Base-by-base conservation (phyloP, 2,329 filamentous ascomycete genomes). In the Paraphaeosphaeria sporulosa region DNA sequence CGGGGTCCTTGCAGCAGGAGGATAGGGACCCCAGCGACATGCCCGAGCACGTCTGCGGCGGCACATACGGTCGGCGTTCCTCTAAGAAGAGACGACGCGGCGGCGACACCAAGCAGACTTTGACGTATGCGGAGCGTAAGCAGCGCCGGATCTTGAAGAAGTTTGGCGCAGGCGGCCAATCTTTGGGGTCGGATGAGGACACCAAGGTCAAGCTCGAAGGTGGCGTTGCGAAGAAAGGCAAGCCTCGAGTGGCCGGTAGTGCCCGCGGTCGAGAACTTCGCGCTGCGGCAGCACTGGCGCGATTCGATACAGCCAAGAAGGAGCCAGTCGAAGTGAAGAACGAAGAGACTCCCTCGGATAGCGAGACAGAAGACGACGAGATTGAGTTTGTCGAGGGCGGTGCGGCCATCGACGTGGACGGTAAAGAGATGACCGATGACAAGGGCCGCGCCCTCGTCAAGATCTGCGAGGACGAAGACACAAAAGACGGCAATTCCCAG, bases 221-320 rank as follows among this genome's bases (percentile, higher is more conserved):
- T 36, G 89, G 89, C 51, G 86, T 86, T 68, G 81, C 83, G 53
- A 81, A 85, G 1, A 83, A 85, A 27, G 86, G 84, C 10, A 91
- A 90, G 67, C 92, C 92, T 0, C 84, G 89, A 49, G 90, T 94
- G 12, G 92, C 92, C 3, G 85, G 85, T 10, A 94, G 91, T 72
- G 89, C 88, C 50, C 81, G 92, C 60, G 92, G 92, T 0, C 83
- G 92, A 61, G 92, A 94, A 53, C 80, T 95, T 12, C 82, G 92
- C 58, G 92, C 91, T 1, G 90, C 90, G 6, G 92, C 92, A 2
- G 92, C 92, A 1, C 75, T 94, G 66, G 90, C 90, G 15, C 83
- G 92, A 13, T 92, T 94, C 59, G 90, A 87, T 13, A 76, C 76
- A 3, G 70, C 71, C 9, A 81, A 81, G 77, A 77, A 79, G 58